These are phyloP conservation scores for Saccharomycopsis capsularis DNA, from an alignment of 805 yeast species.

Conservation along the genomic window DNA sequence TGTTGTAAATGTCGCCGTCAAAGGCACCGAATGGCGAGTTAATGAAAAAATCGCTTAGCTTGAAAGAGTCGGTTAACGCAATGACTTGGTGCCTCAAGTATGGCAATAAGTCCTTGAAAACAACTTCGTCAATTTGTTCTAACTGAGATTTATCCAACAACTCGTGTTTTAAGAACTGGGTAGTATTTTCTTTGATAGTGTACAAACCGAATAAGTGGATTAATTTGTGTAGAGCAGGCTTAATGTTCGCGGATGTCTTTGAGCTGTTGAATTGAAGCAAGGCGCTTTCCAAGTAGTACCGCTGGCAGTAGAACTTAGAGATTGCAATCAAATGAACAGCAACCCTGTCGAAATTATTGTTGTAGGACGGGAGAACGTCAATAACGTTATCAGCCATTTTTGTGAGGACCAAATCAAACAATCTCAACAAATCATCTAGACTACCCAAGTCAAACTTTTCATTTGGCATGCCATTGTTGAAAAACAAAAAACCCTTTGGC, in stretches of 20 bases:
- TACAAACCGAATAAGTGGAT: constrained; percentile 58
- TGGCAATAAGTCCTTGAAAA: constrained; percentile 40
- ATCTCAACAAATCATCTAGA: constrained; percentile 33
- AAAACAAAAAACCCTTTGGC: constrained; percentile 28
- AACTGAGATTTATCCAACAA: constrained; percentile 40
- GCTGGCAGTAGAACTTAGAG: constrained; percentile 46
- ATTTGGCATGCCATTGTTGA: constrained; percentile 21
- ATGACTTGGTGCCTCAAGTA: constrained; percentile 61
- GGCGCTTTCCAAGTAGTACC: constrained; percentile 39
- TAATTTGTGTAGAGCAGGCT: constrained; percentile 43
- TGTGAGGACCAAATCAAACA: constrained; percentile 36
- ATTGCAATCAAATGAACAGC: constrained; percentile 40
- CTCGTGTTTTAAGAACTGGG: constrained; percentile 60
- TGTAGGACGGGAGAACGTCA: constrained; percentile 28
- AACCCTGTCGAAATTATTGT: constrained; percentile 39
- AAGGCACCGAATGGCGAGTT: constrained; percentile 77
- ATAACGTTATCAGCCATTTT: constrained; percentile 29
- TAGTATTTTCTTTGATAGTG: constrained; percentile 63
- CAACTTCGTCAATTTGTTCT: constrained; percentile 34
- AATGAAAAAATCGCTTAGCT: constrained; percentile 70
- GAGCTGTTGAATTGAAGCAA: no score
- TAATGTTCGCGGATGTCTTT: constrained; percentile 36
- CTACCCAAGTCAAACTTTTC: constrained; percentile 22
- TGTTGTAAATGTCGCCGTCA: constrained; percentile 78
- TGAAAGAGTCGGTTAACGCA: constrained; percentile 78